Evolutionary conservation across 2,329 filamentous ascomycete species (phyloP).

Genomic region (Pseudomassariella vexata): DNA sequence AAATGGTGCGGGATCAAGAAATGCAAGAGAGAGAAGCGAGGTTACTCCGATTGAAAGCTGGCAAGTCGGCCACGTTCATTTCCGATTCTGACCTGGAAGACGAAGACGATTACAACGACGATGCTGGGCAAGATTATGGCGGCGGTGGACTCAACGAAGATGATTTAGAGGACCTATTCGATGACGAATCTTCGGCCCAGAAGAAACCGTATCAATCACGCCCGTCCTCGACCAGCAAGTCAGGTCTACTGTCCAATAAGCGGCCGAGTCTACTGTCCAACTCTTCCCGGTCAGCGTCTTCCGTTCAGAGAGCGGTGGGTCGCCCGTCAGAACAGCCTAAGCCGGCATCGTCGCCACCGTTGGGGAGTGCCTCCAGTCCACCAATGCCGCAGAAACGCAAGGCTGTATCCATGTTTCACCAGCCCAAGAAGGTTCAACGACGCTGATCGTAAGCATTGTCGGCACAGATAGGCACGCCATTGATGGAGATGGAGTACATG

Average conservation of each 20-base stretch:
- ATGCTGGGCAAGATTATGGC: slow-evolving; percentile 3
- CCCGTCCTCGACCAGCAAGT: slow-evolving; percentile 1
- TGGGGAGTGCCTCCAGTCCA: too few relatives aligned
- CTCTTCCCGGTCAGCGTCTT: not conserved
- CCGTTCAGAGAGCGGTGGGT: slow-evolving; percentile 1
- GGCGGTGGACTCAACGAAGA: slow-evolving; percentile 14
- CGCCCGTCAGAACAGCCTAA: too few relatives aligned
- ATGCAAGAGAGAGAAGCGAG: slow-evolving; percentile 31
- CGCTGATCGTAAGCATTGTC: too few relatives aligned
- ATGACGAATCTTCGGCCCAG: slow-evolving; percentile 8
- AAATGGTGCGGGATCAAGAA: slow-evolving; percentile 13
- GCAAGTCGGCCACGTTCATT: slow-evolving; percentile 28
- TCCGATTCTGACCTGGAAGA: slow-evolving; percentile 30
- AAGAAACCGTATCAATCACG: slow-evolving; percentile 4
- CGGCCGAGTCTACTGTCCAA: slow-evolving; percentile 1
- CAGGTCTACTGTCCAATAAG: slow-evolving; percentile 5
- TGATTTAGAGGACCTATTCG: slow-evolving; percentile 16
- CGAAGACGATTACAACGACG: slow-evolving; percentile 13
- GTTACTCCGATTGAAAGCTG: slow-evolving; percentile 27
- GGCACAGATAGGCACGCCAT: too few relatives aligned
- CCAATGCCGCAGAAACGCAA: too few relatives aligned
- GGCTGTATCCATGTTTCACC: too few relatives aligned
- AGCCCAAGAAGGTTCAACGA: too few relatives aligned
- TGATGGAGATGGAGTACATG: too few relatives aligned
- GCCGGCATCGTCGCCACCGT: too few relatives aligned